Base-by-base conservation (phyloP, 2,329 filamentous ascomycete genomes). In the Penicillium sp. region DNA sequence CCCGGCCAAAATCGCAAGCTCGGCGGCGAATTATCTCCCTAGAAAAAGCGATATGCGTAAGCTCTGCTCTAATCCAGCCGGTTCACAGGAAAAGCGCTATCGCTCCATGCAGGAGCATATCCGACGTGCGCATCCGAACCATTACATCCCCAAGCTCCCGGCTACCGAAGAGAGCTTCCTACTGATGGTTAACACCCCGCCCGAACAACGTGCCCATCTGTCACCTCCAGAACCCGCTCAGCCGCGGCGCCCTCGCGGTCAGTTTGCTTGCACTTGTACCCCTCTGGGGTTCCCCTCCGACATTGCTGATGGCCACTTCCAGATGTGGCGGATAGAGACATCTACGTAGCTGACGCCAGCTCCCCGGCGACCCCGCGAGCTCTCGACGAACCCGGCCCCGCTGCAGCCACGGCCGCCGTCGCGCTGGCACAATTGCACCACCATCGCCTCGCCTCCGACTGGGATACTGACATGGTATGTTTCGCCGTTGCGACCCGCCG, bases 101-200 rank as follows among this genome's bases (percentile, higher is more conserved):
- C 91, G 94, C 73, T 97, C 92, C 58, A 97, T 99, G 90, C 94
- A 97, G 76, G 94, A 99, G 82, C 94, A 99, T 70, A 97, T 99
- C 68, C 90, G 94, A 66, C 87, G 94, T 73, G 92, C 94, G 62
- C 94, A 99, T 72, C 92, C 92, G 55, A 91, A 95, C 72, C 88
- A 96, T 73, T 97, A 97, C 77, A 95, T 99, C 65, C 87, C 94
- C 44, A 96, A 97, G 82, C 88, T 97, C 64, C 92, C 94, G 62
- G 94, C 94, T 44, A 99, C 92, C 63, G 92, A 96, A 74, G 92
- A 97, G 76, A 96, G 91, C 85, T 96, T 99, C 75, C 79, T 89
- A 68, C 81, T 96, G 72, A 97, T 97, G 94, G 90, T 97, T 73
- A 95, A 86, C 73, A 91, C 90, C 61, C 88, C 90, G 57, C 92